Conservation (phyloP, 2,329 filamentous ascomycete species). For the Metarhizium album region DNA sequence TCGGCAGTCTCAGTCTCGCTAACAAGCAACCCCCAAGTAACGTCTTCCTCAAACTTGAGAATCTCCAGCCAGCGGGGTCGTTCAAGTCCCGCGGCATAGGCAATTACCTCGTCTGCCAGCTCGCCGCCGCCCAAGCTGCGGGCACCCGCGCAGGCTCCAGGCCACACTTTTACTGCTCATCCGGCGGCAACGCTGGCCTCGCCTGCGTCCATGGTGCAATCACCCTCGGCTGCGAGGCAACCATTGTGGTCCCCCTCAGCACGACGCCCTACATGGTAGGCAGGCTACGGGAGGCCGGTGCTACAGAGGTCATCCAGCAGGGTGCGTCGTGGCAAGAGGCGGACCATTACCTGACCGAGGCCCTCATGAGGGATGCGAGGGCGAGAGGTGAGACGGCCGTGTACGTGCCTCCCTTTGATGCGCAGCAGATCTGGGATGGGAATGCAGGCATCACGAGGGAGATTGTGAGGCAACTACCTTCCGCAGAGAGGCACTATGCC, state of each 20-base stretch:
- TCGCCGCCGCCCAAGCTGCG: constrained; percentile 14
- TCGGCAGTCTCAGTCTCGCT: background rate
- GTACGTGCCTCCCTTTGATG: constrained; percentile 58
- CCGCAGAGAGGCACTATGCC: constrained; percentile 13
- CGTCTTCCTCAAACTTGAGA: constrained; percentile 75
- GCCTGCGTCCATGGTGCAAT: constrained; percentile 64
- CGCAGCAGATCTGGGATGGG: constrained; percentile 56
- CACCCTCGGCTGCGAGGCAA: constrained; percentile 49
- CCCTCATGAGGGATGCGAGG: constrained; percentile 30
- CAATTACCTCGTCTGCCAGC: constrained; percentile 49
- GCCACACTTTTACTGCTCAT: constrained; percentile 60
- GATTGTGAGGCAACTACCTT: constrained; percentile 23
- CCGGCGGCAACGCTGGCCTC: constrained; percentile 70
- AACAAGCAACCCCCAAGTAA: constrained; percentile 35
- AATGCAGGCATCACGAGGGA: constrained; percentile 45
- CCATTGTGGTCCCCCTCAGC: constrained; percentile 58
- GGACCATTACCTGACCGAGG: constrained; percentile 49
- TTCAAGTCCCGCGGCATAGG: constrained; percentile 77
- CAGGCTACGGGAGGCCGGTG: constrained; percentile 55
- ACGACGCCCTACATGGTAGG: constrained; percentile 57
- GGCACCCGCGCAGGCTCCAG: constrained; percentile 5
- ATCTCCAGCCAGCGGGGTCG: constrained; percentile 68
- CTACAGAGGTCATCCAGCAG: constrained; percentile 48
- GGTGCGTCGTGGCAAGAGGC: constrained; percentile 61
- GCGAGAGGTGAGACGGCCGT: constrained; percentile 30